Evolutionary conservation across 176 grass and related monocot genomes (phyloP).

Genomic region (Avena eriantha): DNA sequence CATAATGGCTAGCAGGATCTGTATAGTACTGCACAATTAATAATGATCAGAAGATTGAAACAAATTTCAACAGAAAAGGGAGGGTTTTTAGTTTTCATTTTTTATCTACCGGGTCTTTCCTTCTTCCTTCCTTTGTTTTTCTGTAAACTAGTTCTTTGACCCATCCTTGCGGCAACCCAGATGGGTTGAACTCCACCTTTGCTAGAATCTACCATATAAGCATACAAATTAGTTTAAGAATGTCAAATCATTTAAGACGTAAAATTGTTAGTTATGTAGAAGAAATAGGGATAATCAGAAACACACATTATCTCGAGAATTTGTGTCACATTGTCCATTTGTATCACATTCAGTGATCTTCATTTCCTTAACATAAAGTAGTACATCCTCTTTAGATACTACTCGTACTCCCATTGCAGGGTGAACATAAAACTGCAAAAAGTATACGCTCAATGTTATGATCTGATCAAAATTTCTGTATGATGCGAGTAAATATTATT

Average conservation of each 20-base stretch:
- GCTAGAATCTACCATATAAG: constrained; percentile 47
- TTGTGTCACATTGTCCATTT: constrained; percentile 35
- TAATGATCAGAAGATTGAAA: background rate
- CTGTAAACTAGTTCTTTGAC: constrained; percentile 46
- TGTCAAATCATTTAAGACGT: background rate
- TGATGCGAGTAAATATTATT: background rate
- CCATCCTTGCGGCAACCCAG: constrained; percentile 49
- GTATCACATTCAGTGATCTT: constrained; percentile 24
- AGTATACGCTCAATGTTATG: background rate
- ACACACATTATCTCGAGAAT: constrained; percentile 22
- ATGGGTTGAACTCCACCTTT: constrained; percentile 49
- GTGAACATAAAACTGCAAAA: constrained; percentile 49
- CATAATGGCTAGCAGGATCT: constrained; percentile 42
- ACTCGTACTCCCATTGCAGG: constrained; percentile 5
- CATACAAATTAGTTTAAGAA: background rate
- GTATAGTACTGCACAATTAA: constrained; percentile 52
- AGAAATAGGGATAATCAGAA: background rate
- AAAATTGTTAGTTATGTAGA: background rate
- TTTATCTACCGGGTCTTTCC: constrained; percentile 52
- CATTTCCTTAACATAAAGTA: constrained; percentile 34
- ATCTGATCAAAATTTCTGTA: background rate
- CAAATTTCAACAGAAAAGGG: background rate
- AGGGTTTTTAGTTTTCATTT: background rate
- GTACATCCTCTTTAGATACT: constrained; percentile 46
- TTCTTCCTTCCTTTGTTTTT: constrained; percentile 40